A percentile compares a stretch with the other conserved stretches of the same genome.
These are phyloP conservation scores for Populus tremula DNA, from an alignment of 345 rosid genomes.

Conservation along the genomic window DNA sequence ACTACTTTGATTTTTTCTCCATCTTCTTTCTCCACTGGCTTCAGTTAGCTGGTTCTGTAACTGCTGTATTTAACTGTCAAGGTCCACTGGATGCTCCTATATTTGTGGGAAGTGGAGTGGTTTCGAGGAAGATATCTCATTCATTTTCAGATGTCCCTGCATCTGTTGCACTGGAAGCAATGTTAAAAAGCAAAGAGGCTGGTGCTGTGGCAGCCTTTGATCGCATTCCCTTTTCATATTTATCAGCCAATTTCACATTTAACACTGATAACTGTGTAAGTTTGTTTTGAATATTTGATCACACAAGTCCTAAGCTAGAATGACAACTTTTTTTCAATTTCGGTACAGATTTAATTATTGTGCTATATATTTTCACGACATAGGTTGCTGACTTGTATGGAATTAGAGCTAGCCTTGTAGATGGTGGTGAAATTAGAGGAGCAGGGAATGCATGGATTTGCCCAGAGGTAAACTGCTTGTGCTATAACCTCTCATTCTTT, in stretches of 20 bases:
- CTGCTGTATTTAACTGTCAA: constrained; percentile 98
- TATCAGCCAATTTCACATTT: constrained; percentile 93
- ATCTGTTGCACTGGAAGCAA: constrained; percentile 78
- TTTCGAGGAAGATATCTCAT: constrained; percentile 76
- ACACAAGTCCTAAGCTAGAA: not conserved
- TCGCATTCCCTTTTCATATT: constrained; percentile 91
- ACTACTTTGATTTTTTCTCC: constrained; percentile 5
- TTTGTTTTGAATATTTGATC: constrained; percentile 15
- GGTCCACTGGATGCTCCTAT: constrained; percentile 93
- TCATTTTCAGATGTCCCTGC: constrained; percentile 58
- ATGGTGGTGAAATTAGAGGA: constrained; percentile 98
- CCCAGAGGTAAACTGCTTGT: constrained; percentile 67
- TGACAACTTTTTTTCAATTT: not conserved
- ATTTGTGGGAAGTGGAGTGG: constrained; percentile 98
- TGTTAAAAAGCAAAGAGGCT: constrained; percentile 87
- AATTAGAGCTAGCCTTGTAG: constrained; percentile 95
- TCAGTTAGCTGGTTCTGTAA: constrained; percentile 96
- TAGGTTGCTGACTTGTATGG: constrained; percentile 97
- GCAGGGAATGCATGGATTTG: constrained; percentile 99
- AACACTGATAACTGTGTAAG: constrained; percentile 93
- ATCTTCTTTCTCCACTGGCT: constrained; percentile 27
- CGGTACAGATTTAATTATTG: not conserved
- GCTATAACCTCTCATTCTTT: not conserved
- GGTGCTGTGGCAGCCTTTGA: constrained; percentile 99
- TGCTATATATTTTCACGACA: constrained; percentile 13